Conservation (phyloP, 495 filamentous ascomycete species). For the Hyaloscypha variabilis region DNA sequence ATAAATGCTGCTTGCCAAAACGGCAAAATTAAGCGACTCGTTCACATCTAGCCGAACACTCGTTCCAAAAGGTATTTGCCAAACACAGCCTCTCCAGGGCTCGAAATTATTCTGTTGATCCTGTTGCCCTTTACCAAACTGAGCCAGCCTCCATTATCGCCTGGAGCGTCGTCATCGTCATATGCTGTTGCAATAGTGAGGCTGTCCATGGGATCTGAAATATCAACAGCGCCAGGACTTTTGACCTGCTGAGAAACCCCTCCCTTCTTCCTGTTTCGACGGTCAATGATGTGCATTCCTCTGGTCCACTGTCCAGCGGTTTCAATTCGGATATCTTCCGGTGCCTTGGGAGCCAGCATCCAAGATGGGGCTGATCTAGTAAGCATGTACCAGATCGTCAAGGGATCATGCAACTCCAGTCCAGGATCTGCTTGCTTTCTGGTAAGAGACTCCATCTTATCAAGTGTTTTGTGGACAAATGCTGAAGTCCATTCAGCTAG, state of each 20-base stretch:
- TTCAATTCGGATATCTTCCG: constrained; percentile 82
- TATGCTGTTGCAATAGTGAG: constrained; percentile 31
- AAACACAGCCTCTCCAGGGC: constrained; percentile 56
- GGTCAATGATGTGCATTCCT: constrained; percentile 86
- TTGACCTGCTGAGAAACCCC: constrained; percentile 43
- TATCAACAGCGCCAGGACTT: constrained; percentile 34
- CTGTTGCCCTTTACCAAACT: constrained; percentile 71
- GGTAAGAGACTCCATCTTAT: constrained; percentile 67
- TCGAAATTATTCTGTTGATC: constrained; percentile 67
- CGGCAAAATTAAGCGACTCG: neutral
- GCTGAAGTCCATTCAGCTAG: constrained; percentile 80
- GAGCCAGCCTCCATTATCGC: constrained; percentile 77
- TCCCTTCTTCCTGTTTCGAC: constrained; percentile 61
- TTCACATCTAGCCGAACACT: constrained; percentile 43
- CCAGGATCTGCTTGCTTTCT: constrained; percentile 55
- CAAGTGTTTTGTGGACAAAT: constrained; percentile 77
- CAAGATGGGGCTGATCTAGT: constrained; percentile 54
- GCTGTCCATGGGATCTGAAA: constrained; percentile 31
- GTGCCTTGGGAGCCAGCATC: constrained; percentile 44
- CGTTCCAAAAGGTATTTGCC: constrained; percentile 49
- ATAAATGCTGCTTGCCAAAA: too few relatives aligned
- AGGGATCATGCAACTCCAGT: constrained; percentile 83
- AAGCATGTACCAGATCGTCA: constrained; percentile 86
- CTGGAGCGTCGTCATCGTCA: constrained; percentile 49
- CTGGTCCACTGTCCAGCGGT: constrained; percentile 91